Evolutionary conservation across 306 rosid genomes (phyloP), one percentile per base, ranked within the genome.

Genomic region (Trifolium fragiferum): DNA sequence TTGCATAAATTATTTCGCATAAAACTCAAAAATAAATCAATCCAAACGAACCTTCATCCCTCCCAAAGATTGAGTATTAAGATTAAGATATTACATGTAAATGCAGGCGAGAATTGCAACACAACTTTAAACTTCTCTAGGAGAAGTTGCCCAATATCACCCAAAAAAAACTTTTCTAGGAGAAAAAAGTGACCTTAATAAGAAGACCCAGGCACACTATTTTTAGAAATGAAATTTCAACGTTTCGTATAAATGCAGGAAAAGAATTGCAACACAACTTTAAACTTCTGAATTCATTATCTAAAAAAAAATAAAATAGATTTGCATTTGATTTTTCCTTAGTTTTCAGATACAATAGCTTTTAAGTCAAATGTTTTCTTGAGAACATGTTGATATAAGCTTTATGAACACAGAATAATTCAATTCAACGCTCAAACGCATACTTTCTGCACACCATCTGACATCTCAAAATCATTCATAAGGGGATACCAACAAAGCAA

Each of bases 401-500:
- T 15, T 72, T 72, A 2, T 41, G 4, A 35, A 58, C 15, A 35
- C 33, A 53, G 16, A 63, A 60, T 21, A 50, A 74, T 27, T 4
- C 14, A 74, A 60, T 58, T 35, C 49, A 46, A 25, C 20, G n/a
- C 55, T n/a, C 4, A 49, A n/a, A 47, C 23, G 49, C 19, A 55
- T 43, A 25, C 40, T 23, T n/a, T 18, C 18, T 25, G 19, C 57
- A 37, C 30, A 47, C 10, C 4, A 12, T 32, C 16, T 23, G 44
- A 50, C 65, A 44, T 64, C 51, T 70, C 47, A 55, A 23, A 8
- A 46, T 72, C 66, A 18, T 53, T 69, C 11, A 74, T 74, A 78
- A 20, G 71, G 15, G 53, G 88, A 76, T 66, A 83, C 68, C 84
- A 91, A 60, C 49, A 10, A 15, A 37, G 91, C 86, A 73, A 93